phyloP scores from a whole-genome alignment of 257 asterid species.

The Petrea volubilis region DNA sequence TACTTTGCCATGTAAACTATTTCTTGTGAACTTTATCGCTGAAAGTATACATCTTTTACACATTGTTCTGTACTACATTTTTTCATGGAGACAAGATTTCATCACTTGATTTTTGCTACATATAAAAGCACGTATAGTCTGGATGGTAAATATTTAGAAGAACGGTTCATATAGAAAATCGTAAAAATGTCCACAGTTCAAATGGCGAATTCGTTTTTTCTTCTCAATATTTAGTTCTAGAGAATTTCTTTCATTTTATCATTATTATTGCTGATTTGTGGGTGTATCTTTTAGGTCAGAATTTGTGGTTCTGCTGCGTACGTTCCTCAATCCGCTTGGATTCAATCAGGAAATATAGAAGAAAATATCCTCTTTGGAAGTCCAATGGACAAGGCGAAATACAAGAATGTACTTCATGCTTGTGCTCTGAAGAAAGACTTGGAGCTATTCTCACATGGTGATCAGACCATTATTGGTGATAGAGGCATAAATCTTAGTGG shows the following conservation, averaged over 20 bases:
- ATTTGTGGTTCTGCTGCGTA: constrained; percentile 90
- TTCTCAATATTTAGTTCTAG: constrained; percentile 8
- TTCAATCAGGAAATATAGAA: constrained; percentile 94
- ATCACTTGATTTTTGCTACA: too few species aligned
- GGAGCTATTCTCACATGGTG: constrained; percentile 93
- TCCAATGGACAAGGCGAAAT: constrained; percentile 93
- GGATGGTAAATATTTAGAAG: too few species aligned
- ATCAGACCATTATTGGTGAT: constrained; percentile 97
- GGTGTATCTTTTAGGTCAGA: constrained; percentile 64
- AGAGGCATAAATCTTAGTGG: constrained; percentile 99
- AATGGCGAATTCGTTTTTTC: too few species aligned
- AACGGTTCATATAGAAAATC: too few species aligned
- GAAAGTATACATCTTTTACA: too few species aligned
- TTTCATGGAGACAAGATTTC: too few species aligned
- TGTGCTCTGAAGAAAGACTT: constrained; percentile 89
- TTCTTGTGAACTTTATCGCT: too few species aligned
- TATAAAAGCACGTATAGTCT: too few species aligned
- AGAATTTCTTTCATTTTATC: constrained; percentile 11
- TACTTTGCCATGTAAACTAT: too few species aligned
- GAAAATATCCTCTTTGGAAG: constrained; percentile 92
- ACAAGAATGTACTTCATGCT: constrained; percentile 88
- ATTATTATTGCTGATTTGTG: constrained; percentile 22
- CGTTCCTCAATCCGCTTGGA: constrained; percentile 98
- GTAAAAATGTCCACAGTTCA: too few species aligned
- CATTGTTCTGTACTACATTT: too few species aligned